These are phyloP conservation scores for Medicago arabica DNA, from an alignment of 306 rosid genomes.

Conservation along the genomic window DNA sequence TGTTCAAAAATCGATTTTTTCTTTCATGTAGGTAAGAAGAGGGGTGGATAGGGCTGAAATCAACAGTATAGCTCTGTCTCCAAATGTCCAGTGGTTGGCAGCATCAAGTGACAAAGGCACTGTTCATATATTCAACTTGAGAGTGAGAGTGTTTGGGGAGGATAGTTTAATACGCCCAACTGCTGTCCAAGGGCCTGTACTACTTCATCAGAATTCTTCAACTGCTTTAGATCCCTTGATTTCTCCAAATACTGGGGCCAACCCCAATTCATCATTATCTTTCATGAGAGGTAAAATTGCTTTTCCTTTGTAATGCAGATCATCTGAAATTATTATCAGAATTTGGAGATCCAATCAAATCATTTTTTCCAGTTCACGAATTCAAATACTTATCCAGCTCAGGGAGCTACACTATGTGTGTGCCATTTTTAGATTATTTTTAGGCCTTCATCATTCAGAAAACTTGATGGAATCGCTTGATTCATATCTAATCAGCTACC, in stretches of 20 bases:
- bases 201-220: slow-evolving; percentile 78
- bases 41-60: slow-evolving; percentile 93
- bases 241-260: slow-evolving; percentile 76
- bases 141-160: slow-evolving; percentile 80
- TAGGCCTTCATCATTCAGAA: slow-evolving; percentile 20
- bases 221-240: slow-evolving; percentile 75
- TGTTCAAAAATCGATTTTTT: slow-evolving; percentile 13
- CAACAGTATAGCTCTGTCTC: slow-evolving; percentile 78
- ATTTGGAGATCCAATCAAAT: slow-evolving; percentile 19
- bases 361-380: slow-evolving; percentile 21
- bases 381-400: slow-evolving; percentile 24
- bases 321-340: slow-evolving; percentile 34
- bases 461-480: slow-evolving; percentile 27
- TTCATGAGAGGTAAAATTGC: slow-evolving; percentile 83
- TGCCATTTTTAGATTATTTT: background rate
- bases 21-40: slow-evolving; percentile 77
- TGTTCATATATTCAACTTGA: slow-evolving; percentile 83
- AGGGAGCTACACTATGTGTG: slow-evolving; percentile 22
- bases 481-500: slow-evolving; percentile 21
- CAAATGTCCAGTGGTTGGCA: slow-evolving; percentile 95
- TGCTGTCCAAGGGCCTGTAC: slow-evolving; percentile 57
- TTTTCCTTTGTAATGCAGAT: slow-evolving; percentile 24
- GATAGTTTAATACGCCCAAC: slow-evolving; percentile 53
- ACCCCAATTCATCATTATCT: slow-evolving; percentile 84
- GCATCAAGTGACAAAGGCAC: slow-evolving; percentile 96